These are phyloP conservation scores for Hypoxylon crocopeplum DNA, from an alignment of 495 filamentous ascomycete species.

Conservation along the genomic window DNA sequence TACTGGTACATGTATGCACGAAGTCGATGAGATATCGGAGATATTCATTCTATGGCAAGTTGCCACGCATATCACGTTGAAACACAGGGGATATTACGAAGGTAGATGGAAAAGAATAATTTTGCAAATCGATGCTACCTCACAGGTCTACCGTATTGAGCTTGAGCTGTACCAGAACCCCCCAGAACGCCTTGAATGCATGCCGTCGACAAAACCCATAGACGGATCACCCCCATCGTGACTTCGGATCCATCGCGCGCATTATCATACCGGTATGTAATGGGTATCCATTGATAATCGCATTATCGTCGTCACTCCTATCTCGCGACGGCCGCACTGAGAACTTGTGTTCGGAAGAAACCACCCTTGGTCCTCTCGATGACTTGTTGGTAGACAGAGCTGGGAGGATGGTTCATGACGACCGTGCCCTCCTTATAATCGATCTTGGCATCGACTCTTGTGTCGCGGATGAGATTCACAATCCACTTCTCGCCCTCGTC, in stretches of 20 bases:
- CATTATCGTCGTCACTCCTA: constrained; percentile 5
- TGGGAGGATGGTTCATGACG: constrained; percentile 98
- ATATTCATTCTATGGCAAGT: no score
- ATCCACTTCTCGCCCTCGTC: constrained; percentile 99
- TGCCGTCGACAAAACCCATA: constrained; percentile 26
- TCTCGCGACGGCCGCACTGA: constrained; percentile 61
- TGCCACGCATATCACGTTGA: no score
- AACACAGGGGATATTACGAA: no score
- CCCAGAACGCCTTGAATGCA: constrained; percentile 44
- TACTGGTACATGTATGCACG: no score
- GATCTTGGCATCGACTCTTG: constrained; percentile 96
- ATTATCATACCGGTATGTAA: constrained; percentile 26
- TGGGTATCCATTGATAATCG: constrained; percentile 33
- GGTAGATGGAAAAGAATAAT: no score
- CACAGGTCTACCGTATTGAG: constrained; percentile 39
- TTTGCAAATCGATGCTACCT: constrained; percentile 37
- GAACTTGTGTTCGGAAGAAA: constrained; percentile 85
- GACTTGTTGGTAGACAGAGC: constrained; percentile 98
- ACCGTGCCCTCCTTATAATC: constrained; percentile 99
- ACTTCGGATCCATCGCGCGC: constrained; percentile 5
- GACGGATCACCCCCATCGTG: constrained; percentile 12
- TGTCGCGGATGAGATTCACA: constrained; percentile 97
- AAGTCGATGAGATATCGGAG: no score
- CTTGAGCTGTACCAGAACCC: constrained; percentile 36
- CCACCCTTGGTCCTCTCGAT: constrained; percentile 96